Evolutionary conservation across 2,329 filamentous ascomycete species (phyloP), one percentile per base, ranked within the genome.

Genomic region (Stenocarpella maydis): DNA sequence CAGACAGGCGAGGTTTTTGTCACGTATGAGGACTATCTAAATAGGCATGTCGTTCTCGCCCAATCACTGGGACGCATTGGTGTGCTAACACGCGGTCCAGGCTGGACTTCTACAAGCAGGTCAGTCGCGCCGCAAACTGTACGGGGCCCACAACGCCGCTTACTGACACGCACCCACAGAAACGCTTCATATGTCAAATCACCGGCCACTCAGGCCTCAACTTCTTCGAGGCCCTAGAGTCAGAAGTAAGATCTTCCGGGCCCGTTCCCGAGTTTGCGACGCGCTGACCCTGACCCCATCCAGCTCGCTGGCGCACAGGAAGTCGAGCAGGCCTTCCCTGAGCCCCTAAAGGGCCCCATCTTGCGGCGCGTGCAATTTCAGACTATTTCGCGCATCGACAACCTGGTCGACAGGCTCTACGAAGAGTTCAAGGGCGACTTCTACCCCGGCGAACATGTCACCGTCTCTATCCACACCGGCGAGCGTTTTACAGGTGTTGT

Each of bases 81-180:
- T 37, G 17, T 70, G 65, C 80, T 83, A 77, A 82, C 78, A 73
- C 77, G 71, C 74, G 65, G 53, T 37, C 34, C 74, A 97, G 94
- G 70, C 91, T 95, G 87, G 95, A 98, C 79, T 98, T 97, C 78
- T 97, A 97, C 79, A 94, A 92, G 75, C 93, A 97, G 88, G 93
- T 93, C 84, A 76, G 86, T 70, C 63, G 24, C 64, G 26, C 49
- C 58, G 49, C 39, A 17, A 52, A 43, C 19, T 52, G 24, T 24
- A 5, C 19, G 28, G 47, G 26, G 45, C 26, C 49, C 21, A 9
- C 37, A 24, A 31, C 28, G 28, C 10, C 43, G 69, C 65, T n/a
- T 55, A 70, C 72, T 72, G 17, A 75, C 67, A 28, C 28, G 34
- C 34, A 37, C 21, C 37, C 60, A 52, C 75, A 95, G 90, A 93